Evolutionary conservation across 2,329 filamentous ascomycete species (phyloP).

Genomic region (Fusarium solani-melongenae): DNA sequence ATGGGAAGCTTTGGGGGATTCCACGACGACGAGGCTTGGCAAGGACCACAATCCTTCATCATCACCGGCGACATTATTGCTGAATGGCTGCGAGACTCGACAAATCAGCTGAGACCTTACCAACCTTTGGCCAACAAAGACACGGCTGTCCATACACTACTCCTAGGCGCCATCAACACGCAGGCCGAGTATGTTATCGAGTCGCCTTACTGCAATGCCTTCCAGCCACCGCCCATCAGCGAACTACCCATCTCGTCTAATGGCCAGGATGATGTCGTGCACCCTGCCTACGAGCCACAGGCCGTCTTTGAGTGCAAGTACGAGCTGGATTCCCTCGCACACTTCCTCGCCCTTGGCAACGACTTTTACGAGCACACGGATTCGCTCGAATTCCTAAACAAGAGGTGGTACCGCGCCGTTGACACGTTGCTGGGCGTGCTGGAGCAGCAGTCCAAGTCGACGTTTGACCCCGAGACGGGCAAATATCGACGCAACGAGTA

Average conservation of each 20-base stretch:
- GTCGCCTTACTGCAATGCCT: constrained; percentile 97
- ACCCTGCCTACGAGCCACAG: constrained; percentile 85
- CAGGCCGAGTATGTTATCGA: constrained; percentile 95
- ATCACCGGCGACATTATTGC: constrained; percentile 94
- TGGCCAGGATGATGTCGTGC: constrained; percentile 84
- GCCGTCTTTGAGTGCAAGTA: constrained; percentile 99
- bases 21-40: constrained; percentile 73
- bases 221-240: constrained; percentile 91
- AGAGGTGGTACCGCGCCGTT: constrained; percentile 82
- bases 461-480: constrained; percentile 77
- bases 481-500: constrained; percentile 79
- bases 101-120: constrained; percentile 93
- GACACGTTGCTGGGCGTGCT: constrained; percentile 79
- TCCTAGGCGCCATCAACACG: constrained; percentile 94
- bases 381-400: constrained; percentile 81
- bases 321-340: constrained; percentile 93
- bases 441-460: constrained; percentile 81
- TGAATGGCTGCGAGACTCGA: constrained; percentile 92
- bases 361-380: constrained; percentile 85
- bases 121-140: constrained; percentile 87
- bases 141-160: constrained; percentile 78
- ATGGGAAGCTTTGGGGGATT: constrained; percentile 45
- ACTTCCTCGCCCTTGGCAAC: constrained; percentile 88
- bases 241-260: constrained; percentile 78
- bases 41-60: constrained; percentile 89